A percentile compares a stretch with the other conserved stretches of the same genome.
Conservation (phyloP, 208 protist species). For the Acanthamoeba healyi region DNA sequence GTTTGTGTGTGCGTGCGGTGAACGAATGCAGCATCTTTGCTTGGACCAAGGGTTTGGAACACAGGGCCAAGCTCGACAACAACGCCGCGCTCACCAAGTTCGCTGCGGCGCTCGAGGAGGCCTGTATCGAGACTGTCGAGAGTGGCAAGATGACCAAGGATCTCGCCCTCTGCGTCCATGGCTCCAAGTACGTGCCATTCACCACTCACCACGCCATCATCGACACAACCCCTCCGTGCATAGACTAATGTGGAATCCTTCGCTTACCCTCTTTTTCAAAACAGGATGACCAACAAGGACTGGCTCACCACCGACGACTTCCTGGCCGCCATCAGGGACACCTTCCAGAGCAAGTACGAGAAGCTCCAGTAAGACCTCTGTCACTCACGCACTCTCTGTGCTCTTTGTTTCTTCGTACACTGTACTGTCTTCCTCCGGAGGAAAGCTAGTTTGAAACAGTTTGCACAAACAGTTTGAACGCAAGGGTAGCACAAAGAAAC, state of each 20-base stretch:
- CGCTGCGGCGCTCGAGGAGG: constrained; percentile 92
- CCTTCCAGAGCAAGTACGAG: constrained; percentile 78
- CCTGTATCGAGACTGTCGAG: constrained; percentile 95
- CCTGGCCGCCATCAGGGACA: constrained; percentile 83
- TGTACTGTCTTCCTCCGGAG: no score
- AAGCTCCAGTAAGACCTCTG: no score
- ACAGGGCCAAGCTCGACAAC: constrained; percentile 96
- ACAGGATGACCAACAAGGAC: constrained; percentile 79
- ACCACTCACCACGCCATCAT: neutral
- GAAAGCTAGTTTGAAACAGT: no score
- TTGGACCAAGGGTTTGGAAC: constrained; percentile 96
- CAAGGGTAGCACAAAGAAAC: no score
- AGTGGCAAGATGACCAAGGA: constrained; percentile 98
- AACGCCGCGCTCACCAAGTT: constrained; percentile 95
- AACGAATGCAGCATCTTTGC: constrained; percentile 95
- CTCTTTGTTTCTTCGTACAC: no score
- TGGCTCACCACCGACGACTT: constrained; percentile 89
- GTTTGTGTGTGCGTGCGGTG: no score
- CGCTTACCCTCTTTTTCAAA: neutral
- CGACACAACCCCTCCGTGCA: no score
- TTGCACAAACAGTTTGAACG: no score
- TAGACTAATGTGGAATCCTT: neutral
- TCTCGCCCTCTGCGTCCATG: constrained; percentile 96
- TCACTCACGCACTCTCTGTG: no score
- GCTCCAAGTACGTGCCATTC: constrained; percentile 72